A percentile compares a stretch with the other conserved stretches of the same genome.
phyloP scores from a whole-genome alignment of 805 yeast genomes.

The Candida maesae region DNA sequence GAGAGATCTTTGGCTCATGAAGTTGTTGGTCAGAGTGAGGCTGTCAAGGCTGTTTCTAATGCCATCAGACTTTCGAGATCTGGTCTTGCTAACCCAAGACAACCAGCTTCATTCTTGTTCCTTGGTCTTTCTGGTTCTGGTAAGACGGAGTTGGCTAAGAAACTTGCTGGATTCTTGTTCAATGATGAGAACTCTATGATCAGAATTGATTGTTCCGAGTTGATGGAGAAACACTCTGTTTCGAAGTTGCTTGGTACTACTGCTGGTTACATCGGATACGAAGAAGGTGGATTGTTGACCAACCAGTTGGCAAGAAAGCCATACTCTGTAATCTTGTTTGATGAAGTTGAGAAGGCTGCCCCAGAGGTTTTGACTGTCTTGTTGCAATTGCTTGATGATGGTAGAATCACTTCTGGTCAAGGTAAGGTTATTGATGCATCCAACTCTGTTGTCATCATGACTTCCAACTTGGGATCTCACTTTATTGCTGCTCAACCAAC shows the following conservation, averaged over 20 bases:
- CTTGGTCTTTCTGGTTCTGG: slow-evolving; percentile 96
- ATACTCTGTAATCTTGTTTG: slow-evolving; percentile 92
- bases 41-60: slow-evolving; percentile 93
- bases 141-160: slow-evolving; percentile 97
- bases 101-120: slow-evolving; percentile 94
- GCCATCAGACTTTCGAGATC: slow-evolving; percentile 92
- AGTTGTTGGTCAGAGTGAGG: slow-evolving; percentile 95
- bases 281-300: slow-evolving; percentile 95
- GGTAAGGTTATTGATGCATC: slow-evolving; percentile 94
- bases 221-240: slow-evolving; percentile 92
- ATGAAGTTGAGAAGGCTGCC: slow-evolving; percentile 98
- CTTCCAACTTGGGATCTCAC: slow-evolving; percentile 95
- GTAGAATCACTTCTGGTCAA: slow-evolving; percentile 89
- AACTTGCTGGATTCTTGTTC: slow-evolving; percentile 91
- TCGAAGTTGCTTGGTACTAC: slow-evolving; percentile 96
- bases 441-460: slow-evolving; percentile 90
- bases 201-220: slow-evolving; percentile 95
- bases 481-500: slow-evolving; percentile 66
- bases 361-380: slow-evolving; percentile 94
- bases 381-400: slow-evolving; percentile 92
- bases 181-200: slow-evolving; percentile 96
- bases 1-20: slow-evolving; percentile 75
- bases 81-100: slow-evolving; percentile 93
- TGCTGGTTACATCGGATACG: slow-evolving; percentile 95
- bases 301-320: slow-evolving; percentile 90